Conservation (phyloP, 2,329 filamentous ascomycete species). For the Simplicillium sp. region DNA sequence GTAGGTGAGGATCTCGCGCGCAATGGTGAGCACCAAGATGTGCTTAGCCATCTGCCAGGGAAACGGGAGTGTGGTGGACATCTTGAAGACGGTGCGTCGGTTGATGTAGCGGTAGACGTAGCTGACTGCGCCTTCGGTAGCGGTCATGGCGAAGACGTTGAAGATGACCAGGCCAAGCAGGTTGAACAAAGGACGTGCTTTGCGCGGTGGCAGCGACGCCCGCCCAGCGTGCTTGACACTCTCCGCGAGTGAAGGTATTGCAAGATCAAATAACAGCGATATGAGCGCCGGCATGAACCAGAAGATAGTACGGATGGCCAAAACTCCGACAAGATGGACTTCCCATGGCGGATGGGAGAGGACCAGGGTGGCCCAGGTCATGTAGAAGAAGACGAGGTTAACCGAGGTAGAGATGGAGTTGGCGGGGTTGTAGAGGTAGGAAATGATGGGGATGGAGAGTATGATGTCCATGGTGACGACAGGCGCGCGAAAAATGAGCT, state of each 20-base stretch:
- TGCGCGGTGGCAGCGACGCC: conserved; percentile 36
- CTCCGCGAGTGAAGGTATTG: conserved; percentile 58
- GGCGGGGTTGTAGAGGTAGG: conserved; percentile 53
- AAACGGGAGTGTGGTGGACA: conserved; percentile 37
- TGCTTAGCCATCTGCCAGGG: conserved; percentile 46
- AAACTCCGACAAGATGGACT: conserved; percentile 64
- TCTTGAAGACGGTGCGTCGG: conserved; percentile 32
- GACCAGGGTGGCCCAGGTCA: conserved; percentile 81
- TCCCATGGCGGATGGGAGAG: conserved; percentile 65
- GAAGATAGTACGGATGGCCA: conserved; percentile 58
- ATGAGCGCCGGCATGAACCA: conserved; percentile 64
- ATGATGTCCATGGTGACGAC: conserved; percentile 54
- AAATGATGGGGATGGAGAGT: conserved; percentile 63
- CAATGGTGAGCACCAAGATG: conserved; percentile 29
- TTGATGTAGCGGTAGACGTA: conserved; percentile 24
- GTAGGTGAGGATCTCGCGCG: conserved; percentile 57
- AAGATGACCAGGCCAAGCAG: conserved; percentile 31
- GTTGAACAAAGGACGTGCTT: conserved; percentile 20
- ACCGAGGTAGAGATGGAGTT: conserved; percentile 68
- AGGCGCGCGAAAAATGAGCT: no score
- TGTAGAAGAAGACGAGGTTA: conserved; percentile 81
- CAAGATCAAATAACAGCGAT: conserved; percentile 64
- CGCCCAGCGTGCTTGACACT: conserved; percentile 58
- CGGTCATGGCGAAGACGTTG: conserved; percentile 35
- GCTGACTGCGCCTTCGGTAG: conserved; percentile 31